A percentile compares a stretch with the other conserved stretches of the same genome.
Conservation (phyloP, 1,139 yeast genomes). For the Debaryomycetaceae sp. region DNA sequence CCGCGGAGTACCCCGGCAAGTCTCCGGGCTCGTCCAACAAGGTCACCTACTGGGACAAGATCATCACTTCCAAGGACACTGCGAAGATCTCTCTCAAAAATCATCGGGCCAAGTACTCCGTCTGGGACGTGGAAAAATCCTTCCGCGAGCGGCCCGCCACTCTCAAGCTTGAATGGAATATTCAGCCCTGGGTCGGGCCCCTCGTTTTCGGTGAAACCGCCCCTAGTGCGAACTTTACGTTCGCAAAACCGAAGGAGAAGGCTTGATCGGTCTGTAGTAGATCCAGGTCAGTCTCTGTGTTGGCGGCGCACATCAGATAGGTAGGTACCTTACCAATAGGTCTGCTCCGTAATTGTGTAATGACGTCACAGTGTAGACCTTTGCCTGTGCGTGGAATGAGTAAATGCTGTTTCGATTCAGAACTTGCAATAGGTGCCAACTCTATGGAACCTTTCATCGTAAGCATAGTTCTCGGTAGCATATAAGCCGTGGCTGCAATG, state of each 20-base stretch:
- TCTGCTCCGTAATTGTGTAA: too few species aligned
- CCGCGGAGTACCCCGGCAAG: conserved; percentile 77
- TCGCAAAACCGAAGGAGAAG: conserved; percentile 10
- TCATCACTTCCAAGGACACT: conserved; percentile 46
- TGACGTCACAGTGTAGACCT: too few species aligned
- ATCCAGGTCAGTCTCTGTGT: too few species aligned
- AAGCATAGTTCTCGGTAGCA: too few species aligned
- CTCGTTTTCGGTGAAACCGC: conserved; percentile 56
- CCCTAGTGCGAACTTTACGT: conserved; percentile 15
- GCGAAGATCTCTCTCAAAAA: conserved; percentile 46
- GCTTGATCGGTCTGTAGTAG: too few species aligned
- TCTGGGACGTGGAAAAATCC: conserved; percentile 73
- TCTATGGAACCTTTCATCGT: too few species aligned
- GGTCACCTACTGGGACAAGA: conserved; percentile 87
- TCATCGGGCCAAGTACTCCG: conserved; percentile 65
- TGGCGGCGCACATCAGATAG: too few species aligned
- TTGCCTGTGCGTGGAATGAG: too few species aligned
- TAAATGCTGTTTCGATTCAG: too few species aligned
- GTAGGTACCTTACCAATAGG: too few species aligned
- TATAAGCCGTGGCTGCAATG: too few species aligned
- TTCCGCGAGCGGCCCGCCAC: conserved; percentile 61
- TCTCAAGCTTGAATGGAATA: conserved; percentile 75
- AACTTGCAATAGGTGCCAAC: too few species aligned
- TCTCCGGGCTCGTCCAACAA: conserved; percentile 41
- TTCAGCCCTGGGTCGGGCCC: conserved; percentile 86